Evolutionary conservation across 768 basidiomycete species (phyloP).

Genomic region (Pisolithus orientalis): DNA sequence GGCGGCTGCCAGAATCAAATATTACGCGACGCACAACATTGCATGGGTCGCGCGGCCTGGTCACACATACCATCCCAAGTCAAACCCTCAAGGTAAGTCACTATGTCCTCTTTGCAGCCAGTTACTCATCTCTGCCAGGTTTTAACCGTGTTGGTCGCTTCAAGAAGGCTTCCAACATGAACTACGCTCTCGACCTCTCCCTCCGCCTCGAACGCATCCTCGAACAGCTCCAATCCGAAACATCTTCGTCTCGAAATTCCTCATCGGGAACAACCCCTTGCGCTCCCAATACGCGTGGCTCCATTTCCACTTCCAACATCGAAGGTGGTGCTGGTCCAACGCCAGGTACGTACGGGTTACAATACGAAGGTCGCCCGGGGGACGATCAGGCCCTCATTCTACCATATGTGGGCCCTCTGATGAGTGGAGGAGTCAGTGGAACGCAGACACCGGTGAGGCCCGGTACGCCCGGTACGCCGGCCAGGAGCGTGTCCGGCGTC

Average conservation of each 20-base stretch:
- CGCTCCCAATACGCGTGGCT: constrained; percentile 7
- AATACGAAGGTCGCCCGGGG: constrained; percentile 60
- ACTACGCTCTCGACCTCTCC: constrained; percentile 56
- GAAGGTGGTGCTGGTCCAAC: constrained; percentile 23
- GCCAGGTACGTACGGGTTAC: constrained; percentile 49
- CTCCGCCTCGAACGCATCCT: constrained; percentile 30
- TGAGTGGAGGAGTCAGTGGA: constrained; percentile 12
- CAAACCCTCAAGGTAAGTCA: constrained; percentile 40
- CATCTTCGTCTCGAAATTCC: constrained; percentile 15
- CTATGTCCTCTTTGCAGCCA: constrained; percentile 31
- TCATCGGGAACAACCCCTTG: constrained; percentile 16
- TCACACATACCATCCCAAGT: constrained; percentile 37
- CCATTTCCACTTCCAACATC: constrained; percentile 18
- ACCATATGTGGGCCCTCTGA: constrained; percentile 7
- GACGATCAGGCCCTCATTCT: constrained; percentile 42
- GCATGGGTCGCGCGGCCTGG: constrained; percentile 56
- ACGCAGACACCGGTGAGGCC: constrained; percentile 22
- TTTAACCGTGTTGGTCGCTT: constrained; percentile 63
- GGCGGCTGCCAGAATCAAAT: constrained; percentile 40
- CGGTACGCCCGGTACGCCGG: constrained; percentile 16
- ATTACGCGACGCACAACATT: constrained; percentile 52
- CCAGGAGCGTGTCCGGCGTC: constrained; percentile 5
- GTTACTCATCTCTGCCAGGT: constrained; percentile 28
- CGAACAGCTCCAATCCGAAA: constrained; percentile 23
- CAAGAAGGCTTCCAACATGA: constrained; percentile 94